These are phyloP conservation scores for Coemansia sp. DNA, from an alignment of 192 early-diverging fungal genomes.

Conservation along the genomic window DNA sequence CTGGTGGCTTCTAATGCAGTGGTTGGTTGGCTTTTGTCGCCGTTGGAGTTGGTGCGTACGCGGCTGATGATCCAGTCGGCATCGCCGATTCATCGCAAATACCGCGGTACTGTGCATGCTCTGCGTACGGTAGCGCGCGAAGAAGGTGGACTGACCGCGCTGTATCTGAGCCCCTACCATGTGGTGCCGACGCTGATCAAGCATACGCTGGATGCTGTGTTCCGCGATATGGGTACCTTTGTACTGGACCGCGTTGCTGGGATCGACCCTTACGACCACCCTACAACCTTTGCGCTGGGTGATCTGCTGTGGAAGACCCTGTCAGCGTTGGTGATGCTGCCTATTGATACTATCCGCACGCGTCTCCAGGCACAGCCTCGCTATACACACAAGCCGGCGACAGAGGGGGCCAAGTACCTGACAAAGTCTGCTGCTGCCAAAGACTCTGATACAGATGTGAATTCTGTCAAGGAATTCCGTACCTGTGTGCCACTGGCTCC, in stretches of 20 bases:
- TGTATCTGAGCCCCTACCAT: constrained; percentile 69
- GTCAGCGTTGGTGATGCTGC: constrained; percentile 71
- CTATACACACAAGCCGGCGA: constrained; percentile 37
- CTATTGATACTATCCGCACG: constrained; percentile 83
- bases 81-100: constrained; percentile 72
- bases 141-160: constrained; percentile 63
- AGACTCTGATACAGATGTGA: constrained; percentile 11
- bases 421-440: background rate
- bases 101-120: constrained; percentile 75
- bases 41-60: constrained; percentile 86
- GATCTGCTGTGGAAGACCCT: constrained; percentile 67
- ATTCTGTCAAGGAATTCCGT: constrained; percentile 51
- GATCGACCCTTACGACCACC: constrained; percentile 57
- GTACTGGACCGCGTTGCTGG: constrained; percentile 63
- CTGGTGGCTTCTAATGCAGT: constrained; percentile 68
- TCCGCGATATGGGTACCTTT: constrained; percentile 62
- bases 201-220: constrained; percentile 69
- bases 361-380: constrained; percentile 80
- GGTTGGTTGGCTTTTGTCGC: constrained; percentile 78
- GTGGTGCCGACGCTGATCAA: constrained; percentile 76
- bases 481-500: constrained; percentile 63
- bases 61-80: constrained; percentile 82
- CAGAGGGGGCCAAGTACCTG: constrained; percentile 1
- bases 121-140: constrained; percentile 72
- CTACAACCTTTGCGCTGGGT: constrained; percentile 57